Percentiles rank a stretch among this genome's conserved stretches.
phyloP scores from a whole-genome alignment of 23 red algal species.

The Gracilariopsis chorda region DNA sequence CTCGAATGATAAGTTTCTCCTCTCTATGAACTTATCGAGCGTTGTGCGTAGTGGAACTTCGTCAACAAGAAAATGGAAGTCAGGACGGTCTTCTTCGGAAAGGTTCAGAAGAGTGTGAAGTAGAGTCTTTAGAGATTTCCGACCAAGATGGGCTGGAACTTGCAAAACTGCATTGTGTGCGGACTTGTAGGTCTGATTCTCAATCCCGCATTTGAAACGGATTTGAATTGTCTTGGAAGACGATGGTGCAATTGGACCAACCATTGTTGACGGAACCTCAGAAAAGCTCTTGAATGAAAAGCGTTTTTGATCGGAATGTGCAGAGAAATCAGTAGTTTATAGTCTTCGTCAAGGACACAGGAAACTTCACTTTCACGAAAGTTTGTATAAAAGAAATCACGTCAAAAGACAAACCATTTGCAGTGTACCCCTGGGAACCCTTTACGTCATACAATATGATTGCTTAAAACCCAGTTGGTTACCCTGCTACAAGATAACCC shows the following conservation, averaged over 20 bases:
- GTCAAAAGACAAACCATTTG: no score
- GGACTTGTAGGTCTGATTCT: background rate
- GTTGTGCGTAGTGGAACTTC: slow-evolving; percentile 61
- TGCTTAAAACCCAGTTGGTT: no score
- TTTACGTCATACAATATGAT: no score
- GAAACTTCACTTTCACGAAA: no score
- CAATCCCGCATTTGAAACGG: slow-evolving; percentile 30
- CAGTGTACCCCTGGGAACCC: no score
- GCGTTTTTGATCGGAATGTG: no score
- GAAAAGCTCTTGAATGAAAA: no score
- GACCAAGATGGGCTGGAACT: slow-evolving; percentile 47
- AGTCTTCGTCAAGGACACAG: no score
- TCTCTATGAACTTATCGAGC: slow-evolving; percentile 53
- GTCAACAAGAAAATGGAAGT: slow-evolving; percentile 62
- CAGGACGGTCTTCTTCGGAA: slow-evolving; percentile 9
- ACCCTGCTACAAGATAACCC: no score
- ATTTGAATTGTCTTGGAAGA: slow-evolving; percentile 32
- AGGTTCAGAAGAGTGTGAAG: slow-evolving; percentile 36
- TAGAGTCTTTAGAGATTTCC: slow-evolving; percentile 46
- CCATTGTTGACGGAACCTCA: no score
- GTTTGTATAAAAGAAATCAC: no score
- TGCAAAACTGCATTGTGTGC: slow-evolving; percentile 42
- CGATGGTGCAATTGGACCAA: background rate
- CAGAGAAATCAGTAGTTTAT: no score
- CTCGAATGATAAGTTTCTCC: slow-evolving; percentile 46